Evolutionary conservation across 2,329 filamentous ascomycete species (phyloP).

Genomic region (Westerdykella aurantiaca): DNA sequence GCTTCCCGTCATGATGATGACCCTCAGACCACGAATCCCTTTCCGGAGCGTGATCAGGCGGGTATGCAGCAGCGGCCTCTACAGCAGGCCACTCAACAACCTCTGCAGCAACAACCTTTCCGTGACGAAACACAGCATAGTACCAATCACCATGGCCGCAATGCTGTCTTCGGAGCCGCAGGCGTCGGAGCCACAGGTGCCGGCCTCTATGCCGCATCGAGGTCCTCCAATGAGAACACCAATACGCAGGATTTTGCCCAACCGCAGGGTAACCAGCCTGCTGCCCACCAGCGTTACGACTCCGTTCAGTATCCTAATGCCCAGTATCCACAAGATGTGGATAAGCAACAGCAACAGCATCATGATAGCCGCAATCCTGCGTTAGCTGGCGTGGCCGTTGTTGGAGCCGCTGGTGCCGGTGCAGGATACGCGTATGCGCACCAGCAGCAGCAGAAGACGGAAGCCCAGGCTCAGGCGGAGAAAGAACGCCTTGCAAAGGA

Average conservation of each 20-base stretch:
- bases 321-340: not conserved
- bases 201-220: conserved; percentile 1
- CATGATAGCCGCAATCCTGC: conserved; percentile 26
- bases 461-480: conserved; percentile 3
- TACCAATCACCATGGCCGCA: conserved; percentile 11
- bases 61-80: conserved; percentile 15
- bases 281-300: conserved; percentile 15
- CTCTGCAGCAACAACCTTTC: not conserved
- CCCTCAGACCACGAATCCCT: not conserved
- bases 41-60: not conserved
- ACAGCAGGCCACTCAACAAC: conserved; percentile 17
- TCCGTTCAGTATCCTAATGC: conserved; percentile 12
- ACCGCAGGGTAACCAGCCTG: not conserved
- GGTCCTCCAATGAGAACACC: not conserved
- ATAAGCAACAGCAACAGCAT: conserved; percentile 6
- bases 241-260: not conserved
- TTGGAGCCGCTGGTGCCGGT: conserved; percentile 16
- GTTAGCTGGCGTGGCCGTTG: conserved; percentile 16
- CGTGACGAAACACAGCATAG: not conserved
- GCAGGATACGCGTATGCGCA: conserved; percentile 10
- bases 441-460: conserved; percentile 12
- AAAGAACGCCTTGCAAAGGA: conserved; percentile 11
- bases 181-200: conserved; percentile 11
- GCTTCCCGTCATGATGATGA: not conserved
- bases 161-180: conserved; percentile 13